A percentile compares a stretch with the other conserved stretches of the same genome.
Evolutionary conservation across 1,284 basidiomycete species (phyloP).

Genomic region (Ustilago shanxiensis): DNA sequence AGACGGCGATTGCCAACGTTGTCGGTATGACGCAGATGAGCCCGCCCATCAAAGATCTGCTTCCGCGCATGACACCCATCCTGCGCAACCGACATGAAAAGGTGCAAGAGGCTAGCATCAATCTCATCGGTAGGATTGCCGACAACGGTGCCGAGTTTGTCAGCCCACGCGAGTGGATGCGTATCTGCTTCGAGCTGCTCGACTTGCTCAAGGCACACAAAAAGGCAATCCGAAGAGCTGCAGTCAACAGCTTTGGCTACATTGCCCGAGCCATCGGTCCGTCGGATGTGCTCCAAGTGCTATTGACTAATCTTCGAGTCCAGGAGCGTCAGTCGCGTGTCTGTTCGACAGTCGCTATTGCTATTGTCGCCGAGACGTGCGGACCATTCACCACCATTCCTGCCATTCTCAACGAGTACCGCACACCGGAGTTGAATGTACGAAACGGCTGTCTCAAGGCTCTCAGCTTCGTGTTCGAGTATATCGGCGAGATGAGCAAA

Average conservation of each 20-base stretch:
- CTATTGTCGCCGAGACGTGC: conserved; percentile 84
- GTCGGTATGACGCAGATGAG: conserved; percentile 99
- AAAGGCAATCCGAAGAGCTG: conserved; percentile 97
- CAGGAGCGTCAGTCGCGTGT: conserved; percentile 99
- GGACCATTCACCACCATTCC: conserved; percentile 99
- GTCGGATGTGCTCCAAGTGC: conserved; percentile 95
- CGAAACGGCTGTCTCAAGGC: conserved; percentile 99
- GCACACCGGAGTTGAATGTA: conserved; percentile 94
- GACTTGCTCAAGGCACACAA: conserved; percentile 99
- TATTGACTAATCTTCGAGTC: conserved; percentile 95
- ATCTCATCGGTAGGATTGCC: conserved; percentile 98
- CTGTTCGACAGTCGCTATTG: conserved; percentile 97
- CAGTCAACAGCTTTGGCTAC: conserved; percentile 99
- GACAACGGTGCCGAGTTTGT: conserved; percentile 99
- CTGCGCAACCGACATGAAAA: conserved; percentile 98
- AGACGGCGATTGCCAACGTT: conserved; percentile 98
- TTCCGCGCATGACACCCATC: conserved; percentile 99
- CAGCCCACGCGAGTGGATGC: conserved; percentile 99
- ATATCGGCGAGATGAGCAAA: conserved; percentile 99
- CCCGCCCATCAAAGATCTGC: conserved; percentile 96
- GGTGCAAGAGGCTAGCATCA: conserved; percentile 99
- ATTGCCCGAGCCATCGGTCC: conserved; percentile 99
- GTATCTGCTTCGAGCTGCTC: conserved; percentile 98
- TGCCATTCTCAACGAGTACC: conserved; percentile 98
- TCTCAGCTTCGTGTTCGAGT: conserved; percentile 98